Evolutionary conservation across 108 stramenopile genomes (phyloP), one percentile per base, ranked within the genome.

Genomic region (Cyclotella cryptica): DNA sequence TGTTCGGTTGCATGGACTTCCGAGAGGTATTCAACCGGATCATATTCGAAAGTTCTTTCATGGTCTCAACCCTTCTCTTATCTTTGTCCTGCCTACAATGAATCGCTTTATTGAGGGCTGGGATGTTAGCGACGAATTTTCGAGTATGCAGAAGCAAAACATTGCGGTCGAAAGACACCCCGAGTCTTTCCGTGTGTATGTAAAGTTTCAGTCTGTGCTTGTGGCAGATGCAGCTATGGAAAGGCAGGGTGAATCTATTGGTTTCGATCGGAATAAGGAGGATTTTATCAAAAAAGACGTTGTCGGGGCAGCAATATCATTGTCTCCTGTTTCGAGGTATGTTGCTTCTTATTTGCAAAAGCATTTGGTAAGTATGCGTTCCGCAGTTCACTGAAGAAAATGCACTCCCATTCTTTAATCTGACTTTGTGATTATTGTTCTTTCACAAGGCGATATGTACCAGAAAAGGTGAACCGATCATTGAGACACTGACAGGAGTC

Each of bases 1-100:
- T 28, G 82, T 94, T 10, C 78, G 83, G 55, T 70, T 94, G 42
- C 91, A 94, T 61, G 91, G 91, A 28, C 82, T 94, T 49, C 91
- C 90, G 26, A 12, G 79, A 21, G 83, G 77, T 40, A 82, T 86
- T 27, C 85, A 83, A 18, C 64, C 76, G 10, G 86, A 85, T 69
- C 72, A 87, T 12, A 78, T 94, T 27, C 79, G 79, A 27, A 85
- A 83, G 69, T 92, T 92, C 68, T 94, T 91, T 58, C 66, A 85
- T n/a, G 93, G 93, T n/a, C 68, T 94, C 5, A 52, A 87, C 67
- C 85, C 85, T 8, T 71, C 85, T 43, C 53, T 62, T 0, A 77
- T 93, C 13, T 82, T 87, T 67, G 74, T 90, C 3, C 71, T 93
- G 21, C 85, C 88, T 14, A 68, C 77, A 13, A 80, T 84, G 54